phyloP scores from a whole-genome alignment of 2,329 filamentous ascomycete genomes.

The Bertia moriformis region DNA sequence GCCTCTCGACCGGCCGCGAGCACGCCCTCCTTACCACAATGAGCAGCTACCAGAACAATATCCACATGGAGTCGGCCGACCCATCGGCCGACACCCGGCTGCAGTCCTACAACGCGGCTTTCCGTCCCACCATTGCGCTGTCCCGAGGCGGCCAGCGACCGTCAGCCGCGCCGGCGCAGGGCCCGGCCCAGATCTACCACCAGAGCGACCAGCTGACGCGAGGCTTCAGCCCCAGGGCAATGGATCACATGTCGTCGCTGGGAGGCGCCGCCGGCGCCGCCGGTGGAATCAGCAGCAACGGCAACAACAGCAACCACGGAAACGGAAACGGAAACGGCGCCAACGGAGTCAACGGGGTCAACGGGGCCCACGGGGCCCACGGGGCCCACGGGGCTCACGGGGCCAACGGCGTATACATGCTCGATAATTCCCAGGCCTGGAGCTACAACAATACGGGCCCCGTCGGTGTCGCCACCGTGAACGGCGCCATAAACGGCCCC shows the following conservation, averaged over 20 bases:
- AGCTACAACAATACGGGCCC: slow-evolving; percentile 52
- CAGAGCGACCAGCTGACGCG: background rate
- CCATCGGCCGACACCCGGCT: background rate
- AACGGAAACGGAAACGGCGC: too few relatives aligned
- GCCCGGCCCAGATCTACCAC: background rate
- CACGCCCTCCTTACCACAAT: too few relatives aligned
- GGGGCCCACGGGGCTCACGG: too few relatives aligned
- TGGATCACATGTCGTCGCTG: background rate
- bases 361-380: too few relatives aligned
- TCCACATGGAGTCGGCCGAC: background rate
- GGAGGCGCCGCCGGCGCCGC: too few relatives aligned
- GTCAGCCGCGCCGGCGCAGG: too few relatives aligned
- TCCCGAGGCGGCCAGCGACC: too few relatives aligned
- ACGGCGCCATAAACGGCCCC: slow-evolving; percentile 51
- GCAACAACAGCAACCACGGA: too few relatives aligned
- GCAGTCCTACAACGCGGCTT: background rate
- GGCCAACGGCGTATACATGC: slow-evolving; percentile 30
- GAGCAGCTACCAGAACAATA: background rate
- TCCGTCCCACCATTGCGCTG: background rate
- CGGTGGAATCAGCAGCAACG: too few relatives aligned
- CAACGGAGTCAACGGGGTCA: too few relatives aligned
- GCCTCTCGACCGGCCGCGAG: too few relatives aligned
- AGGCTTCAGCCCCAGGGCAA: background rate
- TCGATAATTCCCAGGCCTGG: slow-evolving; percentile 68
- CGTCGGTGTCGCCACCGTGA: slow-evolving; percentile 47